phyloP scores from a whole-genome alignment of 164 flowering plant genomes.

The Houttuynia cordata region DNA sequence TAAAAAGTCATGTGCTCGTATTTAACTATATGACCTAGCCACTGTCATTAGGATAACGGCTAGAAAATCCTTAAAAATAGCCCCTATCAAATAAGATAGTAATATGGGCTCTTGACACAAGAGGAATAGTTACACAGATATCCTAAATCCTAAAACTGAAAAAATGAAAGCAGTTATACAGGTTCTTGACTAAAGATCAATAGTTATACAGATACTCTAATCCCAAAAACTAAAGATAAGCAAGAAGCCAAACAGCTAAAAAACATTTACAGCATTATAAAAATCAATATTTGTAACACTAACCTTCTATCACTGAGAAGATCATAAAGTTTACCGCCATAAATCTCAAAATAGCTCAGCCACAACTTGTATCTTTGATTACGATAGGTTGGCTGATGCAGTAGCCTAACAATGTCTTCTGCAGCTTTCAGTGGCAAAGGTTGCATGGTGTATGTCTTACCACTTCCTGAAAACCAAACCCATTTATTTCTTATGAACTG shows the following conservation, averaged over 20 bases:
- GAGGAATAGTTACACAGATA: neutral
- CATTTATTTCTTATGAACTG: neutral
- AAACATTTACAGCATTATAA: neutral
- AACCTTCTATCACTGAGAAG: slow-evolving; percentile 96
- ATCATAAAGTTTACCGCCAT: slow-evolving; percentile 96
- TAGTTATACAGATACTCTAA: neutral
- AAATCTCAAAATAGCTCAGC: slow-evolving; percentile 98
- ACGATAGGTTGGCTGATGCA: slow-evolving; percentile 80
- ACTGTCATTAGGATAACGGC: too few species aligned
- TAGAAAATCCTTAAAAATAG: too few species aligned
- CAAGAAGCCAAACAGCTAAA: too few species aligned
- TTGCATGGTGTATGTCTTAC: slow-evolving; percentile 97
- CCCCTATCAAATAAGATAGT: too few species aligned
- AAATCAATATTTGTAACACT: slow-evolving; percentile 4
- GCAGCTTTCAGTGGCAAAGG: slow-evolving; percentile 93
- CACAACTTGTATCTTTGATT: slow-evolving; percentile 80
- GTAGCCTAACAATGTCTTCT: slow-evolving; percentile 72
- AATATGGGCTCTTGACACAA: too few species aligned
- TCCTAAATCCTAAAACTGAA: too few species aligned
- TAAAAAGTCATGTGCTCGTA: too few species aligned
- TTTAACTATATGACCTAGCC: too few species aligned
- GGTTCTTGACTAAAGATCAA: too few species aligned
- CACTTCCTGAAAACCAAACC: slow-evolving; percentile 70
- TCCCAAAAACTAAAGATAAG: too few species aligned
- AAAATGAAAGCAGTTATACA: too few species aligned